These are phyloP conservation scores for Talaromyces stipitatus DNA, from an alignment of 495 filamentous ascomycete species.

Conservation along the genomic window DNA sequence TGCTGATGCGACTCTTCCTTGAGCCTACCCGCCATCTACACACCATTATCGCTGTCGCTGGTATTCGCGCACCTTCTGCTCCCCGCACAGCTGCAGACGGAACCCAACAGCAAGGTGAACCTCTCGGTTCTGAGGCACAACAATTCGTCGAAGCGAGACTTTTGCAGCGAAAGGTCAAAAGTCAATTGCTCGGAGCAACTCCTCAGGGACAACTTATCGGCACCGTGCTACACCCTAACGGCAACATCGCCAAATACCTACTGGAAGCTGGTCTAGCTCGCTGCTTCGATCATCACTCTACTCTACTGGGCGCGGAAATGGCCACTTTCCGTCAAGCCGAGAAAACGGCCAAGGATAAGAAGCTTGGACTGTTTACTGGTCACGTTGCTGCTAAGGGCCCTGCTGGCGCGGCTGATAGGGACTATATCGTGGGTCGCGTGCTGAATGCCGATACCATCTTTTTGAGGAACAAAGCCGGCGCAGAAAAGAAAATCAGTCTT, in stretches of 20 bases:
- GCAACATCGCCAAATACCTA: slow-evolving; percentile 83
- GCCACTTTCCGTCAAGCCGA: slow-evolving; percentile 77
- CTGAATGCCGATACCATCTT: slow-evolving; percentile 85
- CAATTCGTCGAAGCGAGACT: slow-evolving; percentile 78
- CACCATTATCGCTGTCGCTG: slow-evolving; percentile 79
- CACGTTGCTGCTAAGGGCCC: slow-evolving; percentile 56
- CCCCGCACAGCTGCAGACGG: slow-evolving; percentile 74
- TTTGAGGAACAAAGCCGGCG: slow-evolving; percentile 71
- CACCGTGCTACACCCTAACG: slow-evolving; percentile 74
- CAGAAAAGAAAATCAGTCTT: slow-evolving; percentile 82
- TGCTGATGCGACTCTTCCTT: slow-evolving; percentile 74
- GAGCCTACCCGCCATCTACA: slow-evolving; percentile 74
- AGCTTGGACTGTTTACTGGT: slow-evolving; percentile 68
- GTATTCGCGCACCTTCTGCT: slow-evolving; percentile 77
- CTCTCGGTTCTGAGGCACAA: slow-evolving; percentile 78
- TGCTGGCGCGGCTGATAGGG: slow-evolving; percentile 48
- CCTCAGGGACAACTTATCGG: slow-evolving; percentile 80
- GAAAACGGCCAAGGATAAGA: slow-evolving; percentile 67
- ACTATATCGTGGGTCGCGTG: slow-evolving; percentile 77
- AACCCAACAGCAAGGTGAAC: slow-evolving; percentile 74
- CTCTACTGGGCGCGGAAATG: slow-evolving; percentile 82
- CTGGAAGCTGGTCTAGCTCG: slow-evolving; percentile 82
- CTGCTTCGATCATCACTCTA: slow-evolving; percentile 91
- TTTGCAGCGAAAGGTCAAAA: slow-evolving; percentile 74
- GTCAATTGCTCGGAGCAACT: slow-evolving; percentile 75